Evolutionary conservation across 176 grass and related monocot genomes (phyloP).

Genomic region (Poa annua): DNA sequence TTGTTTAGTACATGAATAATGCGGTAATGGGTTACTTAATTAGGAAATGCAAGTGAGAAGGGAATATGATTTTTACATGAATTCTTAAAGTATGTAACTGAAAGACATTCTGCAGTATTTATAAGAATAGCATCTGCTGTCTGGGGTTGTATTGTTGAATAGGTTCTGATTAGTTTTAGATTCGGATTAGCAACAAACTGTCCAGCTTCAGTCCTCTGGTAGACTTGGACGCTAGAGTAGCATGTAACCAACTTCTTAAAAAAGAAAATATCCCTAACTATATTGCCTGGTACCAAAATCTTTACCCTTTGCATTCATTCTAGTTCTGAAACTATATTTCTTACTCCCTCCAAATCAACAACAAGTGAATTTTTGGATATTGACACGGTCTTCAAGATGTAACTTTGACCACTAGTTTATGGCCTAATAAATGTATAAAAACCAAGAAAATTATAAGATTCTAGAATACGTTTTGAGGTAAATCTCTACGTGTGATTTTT

Average conservation of each 20-base stretch:
- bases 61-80: background rate
- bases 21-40: background rate
- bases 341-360: background rate
- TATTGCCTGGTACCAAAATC: background rate
- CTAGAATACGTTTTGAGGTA: background rate
- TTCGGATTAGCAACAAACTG: background rate
- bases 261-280: background rate
- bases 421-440: background rate
- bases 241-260: constrained; percentile 4
- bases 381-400: too few species aligned
- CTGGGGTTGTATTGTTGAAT: constrained; percentile 23
- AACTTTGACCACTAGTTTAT: background rate
- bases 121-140: background rate
- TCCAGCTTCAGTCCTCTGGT: background rate
- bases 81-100: background rate
- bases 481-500: background rate
- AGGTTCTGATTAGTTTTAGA: background rate
- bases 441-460: background rate
- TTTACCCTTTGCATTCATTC: constrained; percentile 15
- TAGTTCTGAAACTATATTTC: constrained; percentile 15
- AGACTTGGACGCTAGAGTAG: background rate
- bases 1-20: constrained; percentile 1
- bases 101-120: background rate
- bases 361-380: too few species aligned
- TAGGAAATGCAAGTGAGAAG: constrained; percentile 9